These are phyloP conservation scores for Brassica balearica DNA, from an alignment of 441 rosid genomes.

Conservation along the genomic window DNA sequence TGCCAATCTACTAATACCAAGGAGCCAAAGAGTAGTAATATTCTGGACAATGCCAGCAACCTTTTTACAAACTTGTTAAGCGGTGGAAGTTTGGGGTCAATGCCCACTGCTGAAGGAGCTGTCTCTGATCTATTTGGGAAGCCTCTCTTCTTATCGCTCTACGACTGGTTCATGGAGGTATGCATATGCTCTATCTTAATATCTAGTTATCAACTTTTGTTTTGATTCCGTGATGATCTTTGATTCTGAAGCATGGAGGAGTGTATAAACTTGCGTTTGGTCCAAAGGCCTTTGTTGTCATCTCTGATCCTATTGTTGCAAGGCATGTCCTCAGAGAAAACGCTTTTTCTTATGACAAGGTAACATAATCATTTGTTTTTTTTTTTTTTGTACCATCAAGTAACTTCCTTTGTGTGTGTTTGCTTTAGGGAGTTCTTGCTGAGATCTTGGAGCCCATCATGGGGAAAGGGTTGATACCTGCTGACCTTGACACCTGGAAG, in stretches of 20 bases:
- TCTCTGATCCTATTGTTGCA: conserved; percentile 90
- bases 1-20: conserved; percentile 69
- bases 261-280: conserved; percentile 98
- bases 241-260: conserved; percentile 70
- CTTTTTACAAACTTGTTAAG: conserved; percentile 79
- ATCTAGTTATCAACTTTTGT: neutral
- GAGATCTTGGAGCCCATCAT: conserved; percentile 95
- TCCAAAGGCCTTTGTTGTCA: conserved; percentile 95
- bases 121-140: conserved; percentile 88
- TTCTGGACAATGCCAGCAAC: conserved; percentile 86
- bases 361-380: conserved; percentile 18
- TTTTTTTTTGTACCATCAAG: neutral
- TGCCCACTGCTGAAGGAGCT: conserved; percentile 94
- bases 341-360: conserved; percentile 94
- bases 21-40: conserved; percentile 62
- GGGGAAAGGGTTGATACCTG: conserved; percentile 99
- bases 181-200: neutral
- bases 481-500: conserved; percentile 92
- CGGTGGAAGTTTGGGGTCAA: conserved; percentile 77
- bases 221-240: neutral
- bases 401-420: conserved; percentile 28
- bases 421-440: conserved; percentile 86
- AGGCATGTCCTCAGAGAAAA: conserved; percentile 88
- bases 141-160: conserved; percentile 84
- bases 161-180: conserved; percentile 95